Base-by-base conservation (phyloP, 1,284 basidiomycete species). In the Sporisorium scitamineum region DNA sequence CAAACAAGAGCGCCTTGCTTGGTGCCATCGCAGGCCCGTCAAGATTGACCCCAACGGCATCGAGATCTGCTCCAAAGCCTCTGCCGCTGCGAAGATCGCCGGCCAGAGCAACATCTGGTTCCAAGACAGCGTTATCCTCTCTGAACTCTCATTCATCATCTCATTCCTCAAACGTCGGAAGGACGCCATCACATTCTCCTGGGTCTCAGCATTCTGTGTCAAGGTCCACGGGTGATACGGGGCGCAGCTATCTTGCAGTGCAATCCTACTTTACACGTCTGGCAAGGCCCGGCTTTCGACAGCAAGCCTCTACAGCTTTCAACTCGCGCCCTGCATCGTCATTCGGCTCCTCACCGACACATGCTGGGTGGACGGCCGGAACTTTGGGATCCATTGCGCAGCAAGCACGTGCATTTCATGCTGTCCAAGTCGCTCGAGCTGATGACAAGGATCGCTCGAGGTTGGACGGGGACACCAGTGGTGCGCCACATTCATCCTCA, bases 391-490 rank as follows among this genome's bases (percentile, higher is more conserved):
- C 22, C 39, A 62, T 69, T 13, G 44, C 42, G 2, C 51, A 44
- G 11, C 66, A 69, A 39, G 66, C 66, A 22, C 54, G 66, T 26
- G 60, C 60, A 3, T 62, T 69, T 18, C 66, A 61, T 39, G 55
- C 32, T 27, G 60, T 32, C 11, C 37, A 51, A 4, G 26, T 8
- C 13, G 18, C 29, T 13, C 55, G 22, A 34, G 45, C 55, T 9
- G 60, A 58, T n/a, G 60, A 50, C 5, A 53, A 32, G 16, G 24
- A 29, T 1, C 51, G 16, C 13, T 29, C 39, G 20, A 26, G 16
- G 16, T 9, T 14, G 2, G 16, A 45, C 8, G 26, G 39, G 7
- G 22, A 2, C 5, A 62, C 58, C n/a, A 2, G 27, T 11, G 13
- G 37, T 11, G 20, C 44, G 16, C 22, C 27, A 20, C 5, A 31